phyloP scores from a whole-genome alignment of 148 eudicot genomes.

The Hydrangea macrophylla region DNA sequence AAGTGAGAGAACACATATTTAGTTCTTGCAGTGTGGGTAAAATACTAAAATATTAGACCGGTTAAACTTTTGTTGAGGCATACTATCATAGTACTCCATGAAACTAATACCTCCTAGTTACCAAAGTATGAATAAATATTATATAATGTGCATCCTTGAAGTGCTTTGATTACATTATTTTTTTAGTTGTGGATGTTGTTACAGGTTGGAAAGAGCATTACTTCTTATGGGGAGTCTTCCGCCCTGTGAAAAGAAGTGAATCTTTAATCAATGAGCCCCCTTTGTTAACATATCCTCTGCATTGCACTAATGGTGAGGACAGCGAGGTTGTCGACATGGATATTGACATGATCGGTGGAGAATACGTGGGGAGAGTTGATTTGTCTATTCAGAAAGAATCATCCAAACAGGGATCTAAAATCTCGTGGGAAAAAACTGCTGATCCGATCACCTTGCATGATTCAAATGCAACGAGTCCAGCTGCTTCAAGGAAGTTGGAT shows the following conservation, averaged over 20 bases:
- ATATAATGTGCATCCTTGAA: background rate
- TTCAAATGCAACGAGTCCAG: background rate
- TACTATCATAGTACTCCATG: no score
- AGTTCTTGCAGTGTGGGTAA: background rate
- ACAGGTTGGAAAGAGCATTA: slow-evolving; percentile 25
- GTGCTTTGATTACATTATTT: background rate
- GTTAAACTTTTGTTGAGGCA: background rate
- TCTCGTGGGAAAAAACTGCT: background rate
- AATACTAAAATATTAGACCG: background rate
- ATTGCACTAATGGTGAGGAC: background rate
- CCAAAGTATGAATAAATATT: background rate
- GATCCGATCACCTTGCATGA: background rate
- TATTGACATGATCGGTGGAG: slow-evolving; percentile 57
- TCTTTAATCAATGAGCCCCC: slow-evolving; percentile 1
- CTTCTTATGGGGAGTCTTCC: slow-evolving; percentile 47
- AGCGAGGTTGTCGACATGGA: slow-evolving; percentile 38
- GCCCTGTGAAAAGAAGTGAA: slow-evolving; percentile 1
- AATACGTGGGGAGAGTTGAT: slow-evolving; percentile 30
- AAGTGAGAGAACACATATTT: no score
- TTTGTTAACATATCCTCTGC: background rate
- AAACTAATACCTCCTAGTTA: no score
- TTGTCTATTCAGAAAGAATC: slow-evolving; percentile 10
- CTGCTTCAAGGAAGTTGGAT: background rate
- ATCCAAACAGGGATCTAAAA: background rate
- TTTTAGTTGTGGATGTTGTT: background rate